phyloP scores from a whole-genome alignment of 768 basidiomycete genomes.

The Nevesoporus exiguus region DNA sequence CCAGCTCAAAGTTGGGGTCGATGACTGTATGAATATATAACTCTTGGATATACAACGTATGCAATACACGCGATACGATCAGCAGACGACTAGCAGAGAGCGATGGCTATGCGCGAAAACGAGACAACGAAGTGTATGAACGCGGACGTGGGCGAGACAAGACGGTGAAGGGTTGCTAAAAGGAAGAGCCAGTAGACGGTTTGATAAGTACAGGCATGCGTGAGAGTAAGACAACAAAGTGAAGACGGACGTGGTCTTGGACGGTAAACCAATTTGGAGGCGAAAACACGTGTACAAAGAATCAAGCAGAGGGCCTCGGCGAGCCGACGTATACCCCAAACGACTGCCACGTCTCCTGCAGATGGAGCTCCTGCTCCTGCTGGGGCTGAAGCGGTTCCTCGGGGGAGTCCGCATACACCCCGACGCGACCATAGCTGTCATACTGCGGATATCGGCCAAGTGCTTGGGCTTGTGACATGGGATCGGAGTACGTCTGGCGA shows the following conservation, averaged over 20 bases:
- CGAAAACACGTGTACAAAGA: too few species aligned
- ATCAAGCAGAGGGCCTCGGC: background rate
- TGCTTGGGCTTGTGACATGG: background rate
- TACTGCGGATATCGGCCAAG: conserved; percentile 4
- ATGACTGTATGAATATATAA: too few species aligned
- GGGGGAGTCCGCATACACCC: background rate
- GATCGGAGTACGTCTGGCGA: conserved; percentile 4
- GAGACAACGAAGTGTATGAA: background rate
- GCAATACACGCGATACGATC: background rate
- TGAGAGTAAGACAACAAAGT: background rate
- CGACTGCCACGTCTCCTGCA: conserved; percentile 63
- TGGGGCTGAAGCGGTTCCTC: conserved; percentile 14
- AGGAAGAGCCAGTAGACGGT: too few species aligned
- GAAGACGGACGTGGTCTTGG: background rate
- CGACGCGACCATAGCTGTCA: background rate
- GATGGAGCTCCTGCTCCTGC: conserved; percentile 18
- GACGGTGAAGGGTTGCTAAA: too few species aligned
- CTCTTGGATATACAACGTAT: background rate
- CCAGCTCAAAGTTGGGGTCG: too few species aligned
- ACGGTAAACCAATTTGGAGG: background rate
- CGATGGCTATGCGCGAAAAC: background rate
- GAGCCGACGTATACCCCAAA: conserved; percentile 56
- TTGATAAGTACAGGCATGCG: too few species aligned
- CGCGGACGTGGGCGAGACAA: too few species aligned
- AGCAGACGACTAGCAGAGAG: background rate